Evolutionary conservation across 345 rosid species (phyloP).

Genomic region (Aegle marmelos): DNA sequence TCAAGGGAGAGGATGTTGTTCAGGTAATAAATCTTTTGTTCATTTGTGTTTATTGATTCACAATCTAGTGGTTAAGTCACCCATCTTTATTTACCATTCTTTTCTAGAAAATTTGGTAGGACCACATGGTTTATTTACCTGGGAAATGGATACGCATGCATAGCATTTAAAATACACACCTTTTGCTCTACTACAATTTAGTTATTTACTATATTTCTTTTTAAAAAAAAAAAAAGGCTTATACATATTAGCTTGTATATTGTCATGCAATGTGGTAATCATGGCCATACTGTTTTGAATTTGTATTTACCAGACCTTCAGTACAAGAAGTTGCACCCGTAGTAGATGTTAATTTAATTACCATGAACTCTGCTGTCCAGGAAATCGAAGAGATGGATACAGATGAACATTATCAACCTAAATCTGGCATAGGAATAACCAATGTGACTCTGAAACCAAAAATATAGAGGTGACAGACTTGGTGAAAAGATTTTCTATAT

Average conservation of each 20-base stretch:
- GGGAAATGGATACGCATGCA: not conserved
- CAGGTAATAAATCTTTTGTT: slow-evolving; percentile 30
- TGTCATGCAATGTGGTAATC: not conserved
- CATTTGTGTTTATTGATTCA: not conserved
- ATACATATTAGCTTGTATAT: not conserved
- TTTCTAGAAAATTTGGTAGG: not conserved
- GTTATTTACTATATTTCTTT: not conserved
- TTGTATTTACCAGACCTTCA: not conserved
- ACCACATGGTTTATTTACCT: not conserved
- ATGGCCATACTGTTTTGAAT: not conserved
- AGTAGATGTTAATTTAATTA: slow-evolving; percentile 4
- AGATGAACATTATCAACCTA: slow-evolving; percentile 83
- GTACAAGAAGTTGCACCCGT: not conserved
- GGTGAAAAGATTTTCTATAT: not conserved
- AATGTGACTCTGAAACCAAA: slow-evolving; percentile 52
- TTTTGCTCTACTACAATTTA: not conserved
- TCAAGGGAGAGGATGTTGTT: slow-evolving; percentile 59
- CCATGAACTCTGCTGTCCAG: slow-evolving; percentile 31
- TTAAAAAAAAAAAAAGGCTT: not conserved
- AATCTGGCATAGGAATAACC: slow-evolving; percentile 59
- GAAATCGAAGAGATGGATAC: slow-evolving; percentile 98
- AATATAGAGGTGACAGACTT: slow-evolving; percentile 27
- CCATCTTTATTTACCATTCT: not conserved
- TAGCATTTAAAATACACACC: not conserved
- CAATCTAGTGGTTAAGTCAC: not conserved